Base-by-base conservation (phyloP, 2,329 filamentous ascomycete species). In the Teratosphaeria destructans region DNA sequence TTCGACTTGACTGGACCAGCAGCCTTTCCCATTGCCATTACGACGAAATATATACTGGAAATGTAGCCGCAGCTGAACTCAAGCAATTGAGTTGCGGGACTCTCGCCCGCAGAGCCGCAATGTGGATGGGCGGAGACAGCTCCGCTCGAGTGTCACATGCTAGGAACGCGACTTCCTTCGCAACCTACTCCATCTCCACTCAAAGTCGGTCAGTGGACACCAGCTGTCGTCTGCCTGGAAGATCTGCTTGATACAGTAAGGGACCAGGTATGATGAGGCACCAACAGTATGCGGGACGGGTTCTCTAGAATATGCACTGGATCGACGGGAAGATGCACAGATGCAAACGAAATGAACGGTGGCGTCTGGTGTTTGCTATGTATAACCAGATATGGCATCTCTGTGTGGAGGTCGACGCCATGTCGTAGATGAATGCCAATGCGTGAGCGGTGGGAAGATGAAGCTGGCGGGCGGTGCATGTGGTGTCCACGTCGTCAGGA, bases 41-140 rank as follows among this genome's bases (percentile, higher is more conserved):
- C 27, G 23, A 34, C 32, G 14, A 19, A 11, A 23, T 10, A 26
- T 39, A 35, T 23, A 12, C 19, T 19, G 23, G 11, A 12, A 39
- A 16, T 39, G 43, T 19, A n/a, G 43, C 43, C 11, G 43, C 23
- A 23, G 23, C 23, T 23, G 19, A 26, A 49, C 43, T n/a, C 19
- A n/a, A n/a, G n/a, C 43, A 23, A 23, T 19, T 52, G 43, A 27
- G 27, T 27, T 56, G 19, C 23, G 16, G 11, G 37, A 26, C 12
- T 32, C 12, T 32, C 10, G 32, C 39, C 57, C 57, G 57, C 57
- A 55, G 57, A 59, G 57, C 57, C 56, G 26, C 56, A 58, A 5
- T 39, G 37, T 12, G 37, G 37, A 43, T 58, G 26, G 14, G 37
- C 7, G 43, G n/a, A 49, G 55, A 57, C 16, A 27, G 27, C 34